Evolutionary conservation across 2,329 filamentous ascomycete genomes (phyloP), one percentile per base, ranked within the genome.

Genomic region (Stachybotrys chlorohalonatus): DNA sequence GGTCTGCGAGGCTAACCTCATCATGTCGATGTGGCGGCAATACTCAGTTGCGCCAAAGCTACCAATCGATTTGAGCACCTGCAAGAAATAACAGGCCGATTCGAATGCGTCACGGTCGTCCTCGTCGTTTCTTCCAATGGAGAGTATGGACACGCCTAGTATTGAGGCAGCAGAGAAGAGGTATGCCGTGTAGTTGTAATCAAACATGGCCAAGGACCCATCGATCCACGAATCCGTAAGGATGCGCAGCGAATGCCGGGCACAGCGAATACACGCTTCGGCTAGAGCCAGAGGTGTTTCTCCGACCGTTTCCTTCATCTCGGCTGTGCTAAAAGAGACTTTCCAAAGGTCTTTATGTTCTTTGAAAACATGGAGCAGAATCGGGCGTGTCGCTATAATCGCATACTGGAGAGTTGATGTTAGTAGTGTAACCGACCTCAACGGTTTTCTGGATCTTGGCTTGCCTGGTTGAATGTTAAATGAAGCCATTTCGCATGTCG

Each of bases 171-270:
- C 68, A 0, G 75, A 73, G 60, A 78, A 78, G 31, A 78, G 69
- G 47, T 75, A 77, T 50, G 76, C 73, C 0, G 72, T 71, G 60
- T 72, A 69, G 50, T 73, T 73, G 60, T 75, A 77, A 55, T 77
- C 75, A 49, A 78, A 76, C 0, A 70, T 76, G 0, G 70, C 64
- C 53, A 77, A 76, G 0, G 73, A 71, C 0, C 76, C 76, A 36
- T 75, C 69, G 2, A 76, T 70, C 76, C 75, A 78, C 11, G 68
- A 68, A 6, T 75, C 68, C 3, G 69, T 73, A 0, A 78, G 62
- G 0, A 78, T 62, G 0, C 67, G 67, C 49, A 69, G 70, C 0
- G 75, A 77, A 39, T 78, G 72, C 0, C 73, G 68, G 0, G 75
- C 74, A 31, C 73, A 75, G 15, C 71, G 68, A 0, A 76, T 68